Conservation (phyloP, 768 basidiomycete species). For the Lepiota brunneoincarnata region DNA sequence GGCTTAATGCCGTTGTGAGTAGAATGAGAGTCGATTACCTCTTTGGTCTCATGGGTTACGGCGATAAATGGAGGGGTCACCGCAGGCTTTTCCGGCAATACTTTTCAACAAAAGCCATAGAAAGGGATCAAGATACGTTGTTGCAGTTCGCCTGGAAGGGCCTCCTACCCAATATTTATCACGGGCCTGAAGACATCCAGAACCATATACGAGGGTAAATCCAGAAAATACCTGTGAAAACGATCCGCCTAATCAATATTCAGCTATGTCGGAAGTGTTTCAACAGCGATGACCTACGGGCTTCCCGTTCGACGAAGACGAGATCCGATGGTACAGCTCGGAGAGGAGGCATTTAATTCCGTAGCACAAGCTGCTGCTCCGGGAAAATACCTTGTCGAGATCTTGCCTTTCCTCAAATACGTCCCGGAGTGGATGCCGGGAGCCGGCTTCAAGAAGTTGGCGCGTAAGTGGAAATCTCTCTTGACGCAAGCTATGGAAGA, state of each 20-base stretch:
- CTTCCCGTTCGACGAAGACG: neutral
- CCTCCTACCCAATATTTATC: slow-evolving; percentile 4
- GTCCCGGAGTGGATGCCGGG: slow-evolving; percentile 6
- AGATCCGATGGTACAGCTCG: neutral
- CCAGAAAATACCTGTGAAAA: slow-evolving; percentile 14
- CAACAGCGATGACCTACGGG: too few species aligned
- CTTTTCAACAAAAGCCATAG: slow-evolving; percentile 12
- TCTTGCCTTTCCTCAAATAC: too few species aligned
- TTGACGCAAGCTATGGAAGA: neutral
- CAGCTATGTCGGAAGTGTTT: too few species aligned
- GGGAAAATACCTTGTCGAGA: neutral
- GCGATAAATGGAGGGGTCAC: slow-evolving; percentile 20
- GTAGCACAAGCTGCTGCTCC: neutral
- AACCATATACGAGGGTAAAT: slow-evolving; percentile 9
- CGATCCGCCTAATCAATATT: too few species aligned
- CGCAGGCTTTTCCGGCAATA: slow-evolving; percentile 25
- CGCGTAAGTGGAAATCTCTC: neutral
- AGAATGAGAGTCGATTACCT: slow-evolving; percentile 1
- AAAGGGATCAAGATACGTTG: neutral
- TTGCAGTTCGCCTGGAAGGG: slow-evolving; percentile 1
- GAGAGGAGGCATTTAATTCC: neutral
- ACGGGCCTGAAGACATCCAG: slow-evolving; percentile 5
- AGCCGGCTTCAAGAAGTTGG: neutral
- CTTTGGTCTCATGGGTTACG: slow-evolving; percentile 20
- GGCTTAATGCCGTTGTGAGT: neutral